Evolutionary conservation across 768 basidiomycete genomes (phyloP), one percentile per base, ranked within the genome.

Genomic region (Naematelia aurantialba): DNA sequence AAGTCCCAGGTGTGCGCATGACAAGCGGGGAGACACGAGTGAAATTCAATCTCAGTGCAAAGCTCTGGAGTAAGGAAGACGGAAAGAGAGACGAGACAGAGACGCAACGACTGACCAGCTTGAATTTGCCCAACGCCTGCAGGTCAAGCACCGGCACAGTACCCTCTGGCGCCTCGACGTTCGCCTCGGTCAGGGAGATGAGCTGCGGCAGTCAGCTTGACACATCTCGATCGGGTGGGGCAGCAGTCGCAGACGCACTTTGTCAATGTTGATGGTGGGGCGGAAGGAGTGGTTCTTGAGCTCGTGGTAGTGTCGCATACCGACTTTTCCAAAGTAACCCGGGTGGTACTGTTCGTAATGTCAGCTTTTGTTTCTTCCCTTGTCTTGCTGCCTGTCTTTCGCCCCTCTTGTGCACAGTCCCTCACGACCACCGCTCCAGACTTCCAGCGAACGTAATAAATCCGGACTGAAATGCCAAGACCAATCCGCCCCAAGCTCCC

Each of bases 321-420:
- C 96, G 79, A 94, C 91, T 82, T 97, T 97, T 83, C 93, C 93
- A 79, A 94, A 98, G 91, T 97, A 97, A 89, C 93, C 93, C 79
- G 92, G 92, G 82, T 97, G 93, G 88, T 91, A 97, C 82, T 80
- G 73, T 50, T 39, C 17, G 17, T 39, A 39, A 8, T 39, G 12
- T 59, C 49, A 55, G 55, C 19, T 57, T 12, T 39, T 19, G 27
- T 39, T 8, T 17, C 17, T 39, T 39, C 34, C 17, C n/a, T n/a
- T n/a, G n/a, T n/a, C n/a, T 39, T 39, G 34, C 34, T 39, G 34
- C 17, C 34, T 39, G 8, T 17, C 8, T 39, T 17, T 39, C 34
- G 8, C 8, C 34, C 34, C 8, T 8, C 8, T 39, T n/a, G n/a
- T n/a, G n/a, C n/a, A n/a, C n/a, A n/a, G n/a, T n/a, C n/a, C n/a